Conservation (phyloP, 345 rosid genomes). For the Mallotus nudiflorus region DNA sequence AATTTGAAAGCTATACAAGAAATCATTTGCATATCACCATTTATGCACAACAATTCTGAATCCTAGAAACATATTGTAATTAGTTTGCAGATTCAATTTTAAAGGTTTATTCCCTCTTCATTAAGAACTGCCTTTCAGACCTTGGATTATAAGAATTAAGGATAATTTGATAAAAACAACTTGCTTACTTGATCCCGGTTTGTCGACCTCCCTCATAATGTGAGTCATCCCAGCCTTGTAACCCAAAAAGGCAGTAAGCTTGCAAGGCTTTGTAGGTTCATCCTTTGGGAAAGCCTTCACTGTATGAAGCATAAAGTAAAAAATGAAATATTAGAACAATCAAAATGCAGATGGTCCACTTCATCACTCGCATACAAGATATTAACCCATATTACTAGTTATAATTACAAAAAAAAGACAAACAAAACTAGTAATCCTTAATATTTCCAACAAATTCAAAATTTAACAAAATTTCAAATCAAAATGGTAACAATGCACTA, state of each 20-base stretch:
- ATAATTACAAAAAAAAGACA: neutral
- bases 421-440: neutral
- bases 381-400: neutral
- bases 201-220: slow-evolving; percentile 85
- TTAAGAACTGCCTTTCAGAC: too few relatives aligned
- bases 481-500: too few relatives aligned
- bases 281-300: slow-evolving; percentile 95
- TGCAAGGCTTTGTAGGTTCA: slow-evolving; percentile 74
- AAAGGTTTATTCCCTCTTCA: too few relatives aligned
- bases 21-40: too few relatives aligned
- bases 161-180: too few relatives aligned
- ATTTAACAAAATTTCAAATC: too few relatives aligned
- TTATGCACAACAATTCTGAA: too few relatives aligned
- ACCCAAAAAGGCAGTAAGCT: slow-evolving; percentile 81
- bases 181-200: slow-evolving; percentile 81
- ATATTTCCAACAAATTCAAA: neutral
- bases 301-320: slow-evolving; percentile 25
- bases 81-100: too few relatives aligned
- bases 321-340: neutral
- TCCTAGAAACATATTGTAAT: too few relatives aligned
- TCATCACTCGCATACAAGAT: too few relatives aligned
- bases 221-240: slow-evolving; percentile 97
- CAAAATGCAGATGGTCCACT: neutral
- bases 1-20: too few relatives aligned
- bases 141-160: too few relatives aligned